These are phyloP conservation scores for Umbelopsis sp. DNA, from an alignment of 192 early-diverging fungal species.

Conservation along the genomic window DNA sequence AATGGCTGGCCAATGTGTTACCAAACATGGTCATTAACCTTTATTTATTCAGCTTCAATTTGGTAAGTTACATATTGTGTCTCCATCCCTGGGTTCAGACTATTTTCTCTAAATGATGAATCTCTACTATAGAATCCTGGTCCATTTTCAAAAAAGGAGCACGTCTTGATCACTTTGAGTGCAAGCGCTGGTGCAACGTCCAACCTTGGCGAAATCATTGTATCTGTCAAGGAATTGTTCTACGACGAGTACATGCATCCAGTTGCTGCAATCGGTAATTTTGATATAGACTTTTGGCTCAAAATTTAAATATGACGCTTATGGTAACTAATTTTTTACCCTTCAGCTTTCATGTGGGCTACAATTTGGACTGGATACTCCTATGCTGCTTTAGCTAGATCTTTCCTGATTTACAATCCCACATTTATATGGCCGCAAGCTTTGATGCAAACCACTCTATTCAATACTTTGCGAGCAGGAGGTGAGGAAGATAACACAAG, in stretches of 20 bases:
- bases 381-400: constrained; percentile 30
- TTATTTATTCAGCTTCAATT: constrained; percentile 49
- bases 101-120: neutral
- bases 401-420: constrained; percentile 43
- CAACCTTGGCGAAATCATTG: constrained; percentile 45
- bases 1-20: constrained; percentile 61
- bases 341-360: constrained; percentile 22
- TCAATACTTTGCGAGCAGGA: constrained; percentile 36
- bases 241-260: constrained; percentile 47
- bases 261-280: constrained; percentile 24
- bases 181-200: constrained; percentile 69
- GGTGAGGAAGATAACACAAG: constrained; percentile 25
- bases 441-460: constrained; percentile 42
- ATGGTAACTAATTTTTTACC: neutral
- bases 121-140: constrained; percentile 65
- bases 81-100: neutral
- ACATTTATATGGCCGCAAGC: constrained; percentile 45
- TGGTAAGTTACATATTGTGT: constrained; percentile 26
- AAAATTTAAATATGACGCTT: neutral
- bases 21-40: constrained; percentile 54
- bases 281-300: neutral
- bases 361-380: constrained; percentile 38
- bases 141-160: constrained; percentile 88
- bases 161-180: constrained; percentile 80
- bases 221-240: constrained; percentile 48